These are phyloP conservation scores for Fonsecaea nubica DNA, from an alignment of 2,329 filamentous ascomycete species.

Conservation along the genomic window DNA sequence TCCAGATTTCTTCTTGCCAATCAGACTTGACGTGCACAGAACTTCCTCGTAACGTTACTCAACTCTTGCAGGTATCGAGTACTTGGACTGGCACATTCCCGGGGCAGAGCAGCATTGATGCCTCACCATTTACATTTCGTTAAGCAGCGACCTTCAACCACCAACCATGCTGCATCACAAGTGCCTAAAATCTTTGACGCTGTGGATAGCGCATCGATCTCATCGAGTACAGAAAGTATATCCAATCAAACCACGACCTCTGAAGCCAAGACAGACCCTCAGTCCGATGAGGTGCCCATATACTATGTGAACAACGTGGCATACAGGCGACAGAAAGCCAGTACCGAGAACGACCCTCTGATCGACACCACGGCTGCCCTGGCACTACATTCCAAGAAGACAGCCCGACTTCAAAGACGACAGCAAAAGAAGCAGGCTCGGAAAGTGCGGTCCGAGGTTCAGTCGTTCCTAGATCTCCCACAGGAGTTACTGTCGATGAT, in stretches of 20 bases:
- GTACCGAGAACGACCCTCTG: conserved; percentile 32
- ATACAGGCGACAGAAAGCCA: conserved; percentile 2
- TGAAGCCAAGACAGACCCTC: not conserved
- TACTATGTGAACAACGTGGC: conserved; percentile 15
- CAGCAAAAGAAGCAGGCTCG: conserved; percentile 33
- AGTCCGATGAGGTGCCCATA: conserved; percentile 6
- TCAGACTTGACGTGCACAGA: not conserved
- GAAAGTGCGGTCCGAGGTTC: conserved; percentile 31
- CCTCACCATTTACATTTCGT: not conserved
- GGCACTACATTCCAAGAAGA: conserved; percentile 38
- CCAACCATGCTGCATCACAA: not conserved
- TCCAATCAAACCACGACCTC: not conserved
- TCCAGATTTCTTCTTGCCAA: not conserved
- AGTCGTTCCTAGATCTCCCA: conserved; percentile 37
- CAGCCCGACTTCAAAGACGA: conserved; percentile 30
- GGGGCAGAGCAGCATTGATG: not conserved
- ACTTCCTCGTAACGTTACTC: not conserved
- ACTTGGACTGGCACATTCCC: not conserved
- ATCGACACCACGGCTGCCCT: conserved; percentile 37
- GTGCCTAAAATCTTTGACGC: not conserved
- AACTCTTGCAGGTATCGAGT: not conserved
- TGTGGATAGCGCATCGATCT: not conserved
- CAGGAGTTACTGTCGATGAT: conserved; percentile 34
- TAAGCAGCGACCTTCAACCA: not conserved
- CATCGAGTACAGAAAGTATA: not conserved